Evolutionary conservation across 106 monocot genomes (phyloP).

Genomic region (Triglochin maritima): DNA sequence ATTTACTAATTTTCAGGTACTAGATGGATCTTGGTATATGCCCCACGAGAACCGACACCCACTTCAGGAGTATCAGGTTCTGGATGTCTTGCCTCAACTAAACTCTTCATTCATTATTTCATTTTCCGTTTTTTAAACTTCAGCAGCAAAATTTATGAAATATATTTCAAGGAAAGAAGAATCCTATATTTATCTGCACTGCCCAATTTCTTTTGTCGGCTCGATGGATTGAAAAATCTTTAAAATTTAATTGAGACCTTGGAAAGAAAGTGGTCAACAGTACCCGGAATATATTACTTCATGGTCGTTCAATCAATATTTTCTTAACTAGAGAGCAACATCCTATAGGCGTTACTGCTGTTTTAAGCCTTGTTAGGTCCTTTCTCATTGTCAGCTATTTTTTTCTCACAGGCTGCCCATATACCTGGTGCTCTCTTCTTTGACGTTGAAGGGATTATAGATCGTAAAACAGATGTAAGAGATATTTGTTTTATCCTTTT

Average conservation of each 20-base stretch:
- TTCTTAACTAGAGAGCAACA: neutral
- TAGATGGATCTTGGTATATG: constrained; percentile 92
- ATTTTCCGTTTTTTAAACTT: neutral
- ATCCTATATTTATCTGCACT: neutral
- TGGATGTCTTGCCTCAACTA: neutral
- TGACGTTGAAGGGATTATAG: constrained; percentile 84
- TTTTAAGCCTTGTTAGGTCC: neutral
- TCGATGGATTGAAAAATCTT: neutral
- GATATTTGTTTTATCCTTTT: neutral
- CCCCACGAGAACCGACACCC: constrained; percentile 65
- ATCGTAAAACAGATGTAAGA: constrained; percentile 55
- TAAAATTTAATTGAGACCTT: neutral
- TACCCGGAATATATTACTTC: neutral
- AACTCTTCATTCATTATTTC: neutral
- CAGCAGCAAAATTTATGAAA: neutral
- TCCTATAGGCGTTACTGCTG: neutral
- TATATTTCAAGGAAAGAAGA: neutral
- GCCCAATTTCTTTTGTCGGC: neutral
- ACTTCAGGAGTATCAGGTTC: constrained; percentile 80
- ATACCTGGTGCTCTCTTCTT: constrained; percentile 87
- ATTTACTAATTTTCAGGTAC: constrained; percentile 31
- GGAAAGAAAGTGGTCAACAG: too few relatives aligned
- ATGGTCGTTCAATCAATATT: neutral
- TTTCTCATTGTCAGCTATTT: constrained; percentile 1
- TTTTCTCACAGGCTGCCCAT: constrained; percentile 51